Percentiles rank a stretch among this genome's conserved stretches.
Evolutionary conservation across 1,139 yeast species (phyloP).

Genomic region (Geotrichum histeridarum): DNA sequence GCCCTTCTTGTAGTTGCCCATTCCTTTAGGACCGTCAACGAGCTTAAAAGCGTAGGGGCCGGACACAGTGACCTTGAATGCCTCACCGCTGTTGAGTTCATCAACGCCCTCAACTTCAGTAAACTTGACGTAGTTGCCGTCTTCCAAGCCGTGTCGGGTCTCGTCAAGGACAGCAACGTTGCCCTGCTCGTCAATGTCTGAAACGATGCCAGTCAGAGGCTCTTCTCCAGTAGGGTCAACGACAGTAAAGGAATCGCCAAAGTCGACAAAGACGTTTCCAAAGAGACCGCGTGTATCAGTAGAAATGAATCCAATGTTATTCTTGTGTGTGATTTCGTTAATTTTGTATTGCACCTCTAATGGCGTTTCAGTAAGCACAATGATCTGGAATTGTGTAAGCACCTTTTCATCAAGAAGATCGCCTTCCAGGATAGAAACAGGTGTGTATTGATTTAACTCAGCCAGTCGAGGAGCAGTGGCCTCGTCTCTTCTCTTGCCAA

Average conservation of each 20-base stretch:
- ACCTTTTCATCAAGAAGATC: slow-evolving; percentile 42
- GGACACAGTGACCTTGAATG: slow-evolving; percentile 72
- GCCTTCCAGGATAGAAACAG: slow-evolving; percentile 62
- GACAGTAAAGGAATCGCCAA: slow-evolving; percentile 75
- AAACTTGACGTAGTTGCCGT: slow-evolving; percentile 84
- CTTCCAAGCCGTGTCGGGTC: slow-evolving; percentile 87
- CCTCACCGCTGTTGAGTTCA: slow-evolving; percentile 61
- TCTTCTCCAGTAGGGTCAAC: slow-evolving; percentile 91
- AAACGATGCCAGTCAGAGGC: slow-evolving; percentile 77
- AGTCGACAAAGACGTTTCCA: slow-evolving; percentile 85
- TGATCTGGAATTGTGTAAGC: slow-evolving; percentile 63
- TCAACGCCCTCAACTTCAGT: slow-evolving; percentile 74
- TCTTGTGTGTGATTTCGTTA: slow-evolving; percentile 67
- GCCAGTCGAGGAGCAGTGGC: slow-evolving; percentile 62
- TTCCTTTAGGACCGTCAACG: slow-evolving; percentile 43
- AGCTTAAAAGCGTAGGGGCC: slow-evolving; percentile 93
- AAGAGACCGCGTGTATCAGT: slow-evolving; percentile 84
- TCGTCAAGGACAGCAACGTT: slow-evolving; percentile 90
- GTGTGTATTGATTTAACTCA: slow-evolving; percentile 86
- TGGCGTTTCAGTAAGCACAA: slow-evolving; percentile 73
- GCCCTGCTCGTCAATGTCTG: slow-evolving; percentile 84
- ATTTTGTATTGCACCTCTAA: slow-evolving; percentile 71
- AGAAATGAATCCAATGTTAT: slow-evolving; percentile 71
- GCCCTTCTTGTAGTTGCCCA: slow-evolving; percentile 70
- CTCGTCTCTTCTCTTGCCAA: slow-evolving; percentile 73